Evolutionary conservation across 2,329 filamentous ascomycete genomes (phyloP).

Genomic region (Penicillium sp.): DNA sequence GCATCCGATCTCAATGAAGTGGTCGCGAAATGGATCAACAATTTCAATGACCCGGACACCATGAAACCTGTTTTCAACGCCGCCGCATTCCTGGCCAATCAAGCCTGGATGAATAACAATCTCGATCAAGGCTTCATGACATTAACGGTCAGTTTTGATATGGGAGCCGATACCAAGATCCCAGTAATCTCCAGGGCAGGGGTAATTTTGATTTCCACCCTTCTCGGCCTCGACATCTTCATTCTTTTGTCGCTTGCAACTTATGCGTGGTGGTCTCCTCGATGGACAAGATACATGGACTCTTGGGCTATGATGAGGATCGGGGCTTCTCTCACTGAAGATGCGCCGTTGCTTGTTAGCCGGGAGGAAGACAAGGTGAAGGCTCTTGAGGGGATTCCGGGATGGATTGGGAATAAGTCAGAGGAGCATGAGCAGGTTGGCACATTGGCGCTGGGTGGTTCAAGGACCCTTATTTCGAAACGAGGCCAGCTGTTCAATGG

Average conservation of each 20-base stretch:
- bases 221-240: constrained; percentile 11
- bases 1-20: background rate
- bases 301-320: constrained; percentile 22
- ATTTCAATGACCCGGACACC: background rate
- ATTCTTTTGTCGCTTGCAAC: constrained; percentile 10
- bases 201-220: constrained; percentile 7
- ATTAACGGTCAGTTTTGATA: background rate
- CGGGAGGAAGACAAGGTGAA: background rate
- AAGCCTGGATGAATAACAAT: background rate
- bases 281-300: constrained; percentile 20
- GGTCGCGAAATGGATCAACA: background rate
- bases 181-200: constrained; percentile 5
- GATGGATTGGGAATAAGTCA: background rate
- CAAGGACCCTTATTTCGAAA: background rate
- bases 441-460: background rate
- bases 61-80: background rate
- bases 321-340: constrained; percentile 10
- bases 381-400: constrained; percentile 15
- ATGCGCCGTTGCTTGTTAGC: constrained; percentile 12
- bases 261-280: constrained; percentile 11
- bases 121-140: background rate
- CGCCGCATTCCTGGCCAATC: background rate
- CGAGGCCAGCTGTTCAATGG: background rate
- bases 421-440: background rate
- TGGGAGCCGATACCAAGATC: background rate